phyloP scores from a whole-genome alignment of 257 asterid genomes.

The Solanum dulcamara region DNA sequence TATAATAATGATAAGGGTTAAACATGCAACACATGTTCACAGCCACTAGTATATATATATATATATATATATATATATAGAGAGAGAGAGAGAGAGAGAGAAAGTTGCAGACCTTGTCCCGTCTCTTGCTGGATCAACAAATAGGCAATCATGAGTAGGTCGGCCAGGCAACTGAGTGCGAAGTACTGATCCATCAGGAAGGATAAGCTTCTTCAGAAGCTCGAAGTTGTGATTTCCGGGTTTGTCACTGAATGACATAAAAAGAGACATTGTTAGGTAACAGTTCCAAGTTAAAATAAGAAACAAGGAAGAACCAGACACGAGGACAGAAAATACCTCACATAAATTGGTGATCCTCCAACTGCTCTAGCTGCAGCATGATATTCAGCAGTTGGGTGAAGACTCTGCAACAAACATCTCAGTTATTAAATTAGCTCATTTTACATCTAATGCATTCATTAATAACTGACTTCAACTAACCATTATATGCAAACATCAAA shows the following conservation, averaged over 20 bases:
- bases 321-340: constrained; percentile 31
- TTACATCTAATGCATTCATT: not conserved
- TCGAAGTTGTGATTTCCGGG: constrained; percentile 87
- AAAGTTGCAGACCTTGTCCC: constrained; percentile 47
- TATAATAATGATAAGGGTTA: not conserved
- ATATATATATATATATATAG: too few relatives aligned
- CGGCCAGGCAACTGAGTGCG: constrained; percentile 90
- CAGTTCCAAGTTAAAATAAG: not conserved
- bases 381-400: constrained; percentile 90
- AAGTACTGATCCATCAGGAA: constrained; percentile 91
- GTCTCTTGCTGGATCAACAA: constrained; percentile 89
- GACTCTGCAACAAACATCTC: constrained; percentile 39
- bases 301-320: not conserved
- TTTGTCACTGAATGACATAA: constrained; percentile 47
- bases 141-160: constrained; percentile 81
- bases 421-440: not conserved
- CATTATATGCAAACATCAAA: not conserved
- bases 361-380: constrained; percentile 97
- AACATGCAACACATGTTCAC: not conserved
- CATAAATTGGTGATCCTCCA: constrained; percentile 60
- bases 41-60: not conserved
- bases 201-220: constrained; percentile 76
- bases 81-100: not conserved
- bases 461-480: not conserved
- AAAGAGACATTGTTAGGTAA: not conserved